Evolutionary conservation across 2,329 filamentous ascomycete species (phyloP), one percentile per base, ranked within the genome.

Genomic region (Leptosphaerulina australis): DNA sequence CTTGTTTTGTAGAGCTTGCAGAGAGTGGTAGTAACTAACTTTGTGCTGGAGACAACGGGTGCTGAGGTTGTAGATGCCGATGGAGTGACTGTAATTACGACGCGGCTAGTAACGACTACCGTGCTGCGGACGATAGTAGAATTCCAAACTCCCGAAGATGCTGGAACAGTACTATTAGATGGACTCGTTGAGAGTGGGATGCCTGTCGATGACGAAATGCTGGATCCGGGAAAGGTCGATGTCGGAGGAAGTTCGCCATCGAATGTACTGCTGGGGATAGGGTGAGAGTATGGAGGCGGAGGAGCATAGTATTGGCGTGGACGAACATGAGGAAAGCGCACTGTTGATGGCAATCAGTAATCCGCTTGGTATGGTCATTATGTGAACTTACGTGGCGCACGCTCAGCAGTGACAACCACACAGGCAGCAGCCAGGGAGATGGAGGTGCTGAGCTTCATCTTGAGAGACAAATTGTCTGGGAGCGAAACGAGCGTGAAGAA

Each of bases 361-460:
- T 5, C 9, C 3, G 12, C 26, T n/a, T 2, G 24, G n/a, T 2
- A 31, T 15, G 15, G 12, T 10, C 1, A n/a, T 30, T 26, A 5
- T 6, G 10, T 30, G 17, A 10, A 53, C 62, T 47, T 56, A 67
- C 66, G 37, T 31, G 49, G 50, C 11, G 36, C 15, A 22, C 40
- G 53, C 21, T 60, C 60, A 15, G 64, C 59, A 20, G 48, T 26
- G 34, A 28, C 47, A n/a, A 56, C 38, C 26, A 53, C 37, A 6
- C 58, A 31, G 14, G 41, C 39, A 29, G 53, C 43, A 26, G 34
- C 56, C 20, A 66, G 10, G 10, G 51, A 30, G 10, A 64, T 26
- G 33, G 34, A 60, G 25, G 20, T 47, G 22, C n/a, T 47, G 34
- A 66, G 29, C 53, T 60, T 64, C 66, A 67, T 68, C 18, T 26